Evolutionary conservation across 2,329 filamentous ascomycete species (phyloP).

Genomic region (Sporothrix variecibatus): DNA sequence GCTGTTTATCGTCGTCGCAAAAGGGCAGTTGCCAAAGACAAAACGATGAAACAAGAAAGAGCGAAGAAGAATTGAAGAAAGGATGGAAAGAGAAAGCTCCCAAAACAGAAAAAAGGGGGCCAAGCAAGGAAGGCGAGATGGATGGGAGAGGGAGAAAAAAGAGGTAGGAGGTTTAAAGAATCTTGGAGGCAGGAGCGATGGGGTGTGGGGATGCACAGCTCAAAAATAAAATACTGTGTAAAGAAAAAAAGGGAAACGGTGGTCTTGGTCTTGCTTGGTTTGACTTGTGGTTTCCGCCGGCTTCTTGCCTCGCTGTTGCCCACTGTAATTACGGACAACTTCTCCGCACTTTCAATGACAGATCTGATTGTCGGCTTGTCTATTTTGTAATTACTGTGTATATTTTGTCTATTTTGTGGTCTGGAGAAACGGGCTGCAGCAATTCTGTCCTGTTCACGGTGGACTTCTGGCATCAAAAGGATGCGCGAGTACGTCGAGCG

Average conservation of each 20-base stretch:
- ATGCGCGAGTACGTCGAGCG: too few relatives aligned
- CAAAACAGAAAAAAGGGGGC: neutral
- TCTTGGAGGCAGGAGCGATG: neutral
- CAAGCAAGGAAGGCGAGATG: neutral
- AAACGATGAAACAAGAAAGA: neutral
- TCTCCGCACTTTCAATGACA: conserved; percentile 14
- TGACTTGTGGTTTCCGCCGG: neutral
- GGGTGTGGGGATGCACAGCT: neutral
- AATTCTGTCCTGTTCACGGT: neutral
- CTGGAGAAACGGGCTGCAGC: neutral
- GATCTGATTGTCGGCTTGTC: neutral
- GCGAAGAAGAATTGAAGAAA: neutral
- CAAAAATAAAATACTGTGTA: neutral
- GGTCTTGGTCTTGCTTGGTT: neutral
- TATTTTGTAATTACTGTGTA: too few relatives aligned
- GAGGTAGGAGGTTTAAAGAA: neutral
- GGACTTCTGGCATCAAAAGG: neutral
- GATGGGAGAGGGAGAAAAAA: neutral
- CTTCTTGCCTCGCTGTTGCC: neutral
- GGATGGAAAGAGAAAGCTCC: neutral
- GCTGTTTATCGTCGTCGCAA: neutral
- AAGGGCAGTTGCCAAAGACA: neutral
- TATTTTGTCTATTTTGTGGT: neutral
- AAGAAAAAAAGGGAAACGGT: neutral
- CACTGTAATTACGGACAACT: neutral